phyloP scores from a whole-genome alignment of 352 stramenopile genomes.

The Pythium vanterpoolii region DNA sequence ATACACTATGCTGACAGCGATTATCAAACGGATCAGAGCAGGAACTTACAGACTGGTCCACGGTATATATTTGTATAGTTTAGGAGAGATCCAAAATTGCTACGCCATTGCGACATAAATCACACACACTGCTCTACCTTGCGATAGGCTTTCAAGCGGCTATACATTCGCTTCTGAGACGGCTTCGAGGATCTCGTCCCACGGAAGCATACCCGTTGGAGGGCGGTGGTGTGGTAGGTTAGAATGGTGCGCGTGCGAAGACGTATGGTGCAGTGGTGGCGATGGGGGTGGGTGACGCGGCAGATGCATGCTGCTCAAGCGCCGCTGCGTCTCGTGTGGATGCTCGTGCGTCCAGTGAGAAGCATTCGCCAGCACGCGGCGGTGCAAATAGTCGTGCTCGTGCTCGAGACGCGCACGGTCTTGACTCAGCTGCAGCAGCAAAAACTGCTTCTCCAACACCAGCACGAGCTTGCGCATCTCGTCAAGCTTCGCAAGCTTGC shows the following conservation, averaged over 20 bases:
- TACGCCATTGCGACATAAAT: neutral
- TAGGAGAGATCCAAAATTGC: neutral
- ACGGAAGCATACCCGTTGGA: conserved; percentile 15
- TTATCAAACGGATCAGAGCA: neutral
- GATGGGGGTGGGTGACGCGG: neutral
- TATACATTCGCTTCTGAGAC: conserved; percentile 20
- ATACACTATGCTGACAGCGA: neutral
- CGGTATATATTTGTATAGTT: neutral
- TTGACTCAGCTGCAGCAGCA: conserved; percentile 18
- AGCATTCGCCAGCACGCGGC: conserved; percentile 4
- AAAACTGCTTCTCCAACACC: conserved; percentile 21
- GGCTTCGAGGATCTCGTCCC: conserved; percentile 24
- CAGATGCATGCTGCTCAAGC: neutral
- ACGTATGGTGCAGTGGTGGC: neutral
- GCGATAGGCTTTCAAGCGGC: neutral
- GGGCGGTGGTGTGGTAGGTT: conserved; percentile 1
- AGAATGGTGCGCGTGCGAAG: neutral
- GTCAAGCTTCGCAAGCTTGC: conserved; percentile 24
- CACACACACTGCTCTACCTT: neutral
- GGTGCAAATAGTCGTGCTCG: conserved; percentile 17
- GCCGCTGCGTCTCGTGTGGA: conserved; percentile 8
- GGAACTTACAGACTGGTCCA: too few relatives aligned
- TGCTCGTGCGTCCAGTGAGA: conserved; percentile 15
- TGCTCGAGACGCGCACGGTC: conserved; percentile 20
- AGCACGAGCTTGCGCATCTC: conserved; percentile 23